Evolutionary conservation across 2,329 filamentous ascomycete genomes (phyloP).

Genomic region (Beauveria sp.): DNA sequence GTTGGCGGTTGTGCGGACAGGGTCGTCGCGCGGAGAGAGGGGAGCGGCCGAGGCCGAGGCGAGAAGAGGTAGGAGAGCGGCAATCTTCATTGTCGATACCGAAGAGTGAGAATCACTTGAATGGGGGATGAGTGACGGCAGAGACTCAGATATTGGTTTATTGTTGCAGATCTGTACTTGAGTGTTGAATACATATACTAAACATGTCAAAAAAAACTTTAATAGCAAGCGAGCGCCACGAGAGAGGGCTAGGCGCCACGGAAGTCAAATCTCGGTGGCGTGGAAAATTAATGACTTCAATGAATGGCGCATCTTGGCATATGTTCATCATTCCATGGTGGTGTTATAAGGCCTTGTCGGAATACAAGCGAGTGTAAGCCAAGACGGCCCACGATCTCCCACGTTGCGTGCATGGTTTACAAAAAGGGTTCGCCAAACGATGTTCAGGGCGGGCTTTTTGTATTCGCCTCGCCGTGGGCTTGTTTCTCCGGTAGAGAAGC

Average conservation of each 20-base stretch:
- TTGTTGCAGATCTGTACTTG: too few species aligned
- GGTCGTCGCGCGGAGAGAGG: too few species aligned
- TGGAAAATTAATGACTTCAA: neutral
- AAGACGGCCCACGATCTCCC: neutral
- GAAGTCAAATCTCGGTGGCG: too few species aligned
- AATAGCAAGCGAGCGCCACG: too few species aligned
- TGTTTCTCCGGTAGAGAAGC: neutral
- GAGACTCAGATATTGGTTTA: too few species aligned
- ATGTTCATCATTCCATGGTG: too few species aligned
- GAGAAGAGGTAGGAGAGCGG: neutral
- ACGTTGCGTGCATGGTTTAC: neutral
- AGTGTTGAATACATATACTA: too few species aligned
- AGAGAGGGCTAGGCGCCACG: too few species aligned
- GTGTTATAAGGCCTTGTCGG: too few species aligned
- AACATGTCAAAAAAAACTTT: too few species aligned
- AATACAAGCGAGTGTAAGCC: neutral
- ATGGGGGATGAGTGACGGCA: neutral
- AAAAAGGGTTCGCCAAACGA: neutral
- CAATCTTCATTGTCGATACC: neutral
- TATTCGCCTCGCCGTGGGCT: neutral
- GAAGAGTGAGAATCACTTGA: neutral
- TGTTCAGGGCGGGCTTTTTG: neutral
- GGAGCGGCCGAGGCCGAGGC: neutral
- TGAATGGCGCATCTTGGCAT: too few species aligned
- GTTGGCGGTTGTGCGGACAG: conserved; percentile 12